Evolutionary conservation across 345 rosid species (phyloP).

Genomic region (Luvunga scandens): DNA sequence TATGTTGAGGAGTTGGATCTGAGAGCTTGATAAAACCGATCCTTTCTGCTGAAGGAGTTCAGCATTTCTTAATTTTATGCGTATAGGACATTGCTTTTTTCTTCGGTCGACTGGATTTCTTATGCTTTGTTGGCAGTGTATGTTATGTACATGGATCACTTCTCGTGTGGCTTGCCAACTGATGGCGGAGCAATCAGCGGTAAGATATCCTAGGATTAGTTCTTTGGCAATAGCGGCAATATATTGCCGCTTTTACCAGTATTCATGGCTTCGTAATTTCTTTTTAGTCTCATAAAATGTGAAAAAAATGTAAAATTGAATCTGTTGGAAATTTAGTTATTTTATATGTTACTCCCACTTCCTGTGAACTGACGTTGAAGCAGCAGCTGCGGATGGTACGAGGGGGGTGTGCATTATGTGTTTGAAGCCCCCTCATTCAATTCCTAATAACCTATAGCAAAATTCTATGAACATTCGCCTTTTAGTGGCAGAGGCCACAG

Average conservation of each 20-base stretch:
- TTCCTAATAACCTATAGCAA: not conserved
- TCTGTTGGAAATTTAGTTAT: not conserved
- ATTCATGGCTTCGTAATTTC: not conserved
- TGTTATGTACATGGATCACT: constrained; percentile 74
- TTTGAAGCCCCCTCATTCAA: not conserved
- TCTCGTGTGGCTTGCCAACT: no score
- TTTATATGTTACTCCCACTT: not conserved
- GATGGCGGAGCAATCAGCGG: no score
- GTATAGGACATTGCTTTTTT: not conserved
- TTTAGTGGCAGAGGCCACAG: not conserved
- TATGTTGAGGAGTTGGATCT: constrained; percentile 39
- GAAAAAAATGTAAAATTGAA: not conserved
- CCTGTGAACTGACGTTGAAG: not conserved
- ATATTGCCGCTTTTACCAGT: not conserved
- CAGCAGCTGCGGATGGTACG: not conserved
- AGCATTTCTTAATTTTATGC: not conserved
- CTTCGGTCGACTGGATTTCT: not conserved
- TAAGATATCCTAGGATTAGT: no score
- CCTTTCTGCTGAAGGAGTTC: constrained; percentile 61
- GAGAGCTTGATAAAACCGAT: constrained; percentile 74
- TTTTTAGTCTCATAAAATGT: not conserved
- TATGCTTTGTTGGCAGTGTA: constrained; percentile 47
- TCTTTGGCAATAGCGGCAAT: not conserved
- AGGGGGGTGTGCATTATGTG: not conserved
- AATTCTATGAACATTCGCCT: not conserved